A percentile compares a stretch with the other conserved stretches of the same genome.
Conservation (phyloP, 2,329 filamentous ascomycete genomes). For the Dactylellina leptospora region DNA sequence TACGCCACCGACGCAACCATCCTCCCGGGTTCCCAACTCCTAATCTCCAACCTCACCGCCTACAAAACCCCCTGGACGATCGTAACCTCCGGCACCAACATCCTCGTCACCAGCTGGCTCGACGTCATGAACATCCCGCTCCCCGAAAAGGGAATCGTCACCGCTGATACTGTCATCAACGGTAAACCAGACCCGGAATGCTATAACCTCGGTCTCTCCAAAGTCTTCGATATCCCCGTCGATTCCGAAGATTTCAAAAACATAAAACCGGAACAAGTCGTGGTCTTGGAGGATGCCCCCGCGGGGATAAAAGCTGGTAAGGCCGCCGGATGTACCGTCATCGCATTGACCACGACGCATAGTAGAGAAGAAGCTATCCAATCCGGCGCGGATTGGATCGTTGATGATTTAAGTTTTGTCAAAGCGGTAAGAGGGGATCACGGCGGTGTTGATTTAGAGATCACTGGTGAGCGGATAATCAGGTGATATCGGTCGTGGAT, state of each 20-base stretch:
- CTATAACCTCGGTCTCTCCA: slow-evolving; percentile 53
- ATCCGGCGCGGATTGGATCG: slow-evolving; percentile 87
- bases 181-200: slow-evolving; percentile 77
- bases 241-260: slow-evolving; percentile 15
- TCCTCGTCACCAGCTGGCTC: slow-evolving; percentile 77
- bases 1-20: slow-evolving; percentile 82
- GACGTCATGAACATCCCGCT: slow-evolving; percentile 70
- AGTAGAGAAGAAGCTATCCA: slow-evolving; percentile 73
- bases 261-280: slow-evolving; percentile 61
- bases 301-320: slow-evolving; percentile 85
- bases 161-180: slow-evolving; percentile 76
- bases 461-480: slow-evolving; percentile 33
- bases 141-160: slow-evolving; percentile 71
- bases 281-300: slow-evolving; percentile 89
- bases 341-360: slow-evolving; percentile 87
- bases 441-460: slow-evolving; percentile 64
- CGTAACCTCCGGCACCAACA: slow-evolving; percentile 76
- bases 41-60: slow-evolving; percentile 73
- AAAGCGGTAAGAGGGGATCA: slow-evolving; percentile 68
- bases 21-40: slow-evolving; percentile 77
- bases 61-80: slow-evolving; percentile 81
- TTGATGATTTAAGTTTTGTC: slow-evolving; percentile 79
- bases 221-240: slow-evolving; percentile 65
- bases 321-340: slow-evolving; percentile 82
- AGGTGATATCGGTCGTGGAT: slow-evolving; percentile 1